A percentile compares a stretch with the other conserved stretches of the same genome.
phyloP scores from a whole-genome alignment of 2,329 filamentous ascomycete species.

The Thielaviopsis ethacetica region DNA sequence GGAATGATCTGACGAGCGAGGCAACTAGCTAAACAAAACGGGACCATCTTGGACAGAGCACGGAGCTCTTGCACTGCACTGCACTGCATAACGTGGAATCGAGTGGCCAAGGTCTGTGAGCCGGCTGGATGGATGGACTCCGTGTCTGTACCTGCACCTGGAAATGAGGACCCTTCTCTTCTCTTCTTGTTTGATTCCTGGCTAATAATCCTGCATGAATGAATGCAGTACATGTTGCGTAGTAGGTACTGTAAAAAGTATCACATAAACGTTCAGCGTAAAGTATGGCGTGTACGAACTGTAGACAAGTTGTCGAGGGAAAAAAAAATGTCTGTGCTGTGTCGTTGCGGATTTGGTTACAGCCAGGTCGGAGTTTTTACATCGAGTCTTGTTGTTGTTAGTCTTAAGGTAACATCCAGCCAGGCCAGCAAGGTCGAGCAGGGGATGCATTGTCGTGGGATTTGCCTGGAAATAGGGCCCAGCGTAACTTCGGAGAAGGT shows the following conservation, averaged over 20 bases:
- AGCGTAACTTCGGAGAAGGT: not conserved
- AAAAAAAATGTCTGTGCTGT: not conserved
- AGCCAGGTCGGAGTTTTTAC: not conserved
- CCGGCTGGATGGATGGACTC: not conserved
- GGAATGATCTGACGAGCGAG: slow-evolving; percentile 1
- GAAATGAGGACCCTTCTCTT: not conserved
- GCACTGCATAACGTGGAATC: not conserved
- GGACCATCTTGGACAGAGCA: not conserved
- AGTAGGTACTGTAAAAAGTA: too few species aligned
- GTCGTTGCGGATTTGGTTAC: not conserved
- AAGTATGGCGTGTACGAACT: not conserved
- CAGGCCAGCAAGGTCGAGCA: not conserved
- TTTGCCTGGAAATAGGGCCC: not conserved
- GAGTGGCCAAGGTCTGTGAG: not conserved
- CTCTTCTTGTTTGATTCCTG: not conserved
- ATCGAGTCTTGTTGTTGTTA: not conserved
- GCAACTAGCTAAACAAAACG: not conserved
- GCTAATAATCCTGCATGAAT: too few species aligned
- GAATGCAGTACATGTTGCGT: too few species aligned
- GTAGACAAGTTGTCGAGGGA: not conserved
- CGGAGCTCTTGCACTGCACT: not conserved
- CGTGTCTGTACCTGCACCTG: not conserved
- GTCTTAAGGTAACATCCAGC: too few species aligned
- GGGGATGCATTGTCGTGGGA: not conserved
- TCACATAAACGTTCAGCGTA: too few species aligned